Evolutionary conservation across 75 land plant genomes (phyloP).

Genomic region (Larix kaempferi): DNA sequence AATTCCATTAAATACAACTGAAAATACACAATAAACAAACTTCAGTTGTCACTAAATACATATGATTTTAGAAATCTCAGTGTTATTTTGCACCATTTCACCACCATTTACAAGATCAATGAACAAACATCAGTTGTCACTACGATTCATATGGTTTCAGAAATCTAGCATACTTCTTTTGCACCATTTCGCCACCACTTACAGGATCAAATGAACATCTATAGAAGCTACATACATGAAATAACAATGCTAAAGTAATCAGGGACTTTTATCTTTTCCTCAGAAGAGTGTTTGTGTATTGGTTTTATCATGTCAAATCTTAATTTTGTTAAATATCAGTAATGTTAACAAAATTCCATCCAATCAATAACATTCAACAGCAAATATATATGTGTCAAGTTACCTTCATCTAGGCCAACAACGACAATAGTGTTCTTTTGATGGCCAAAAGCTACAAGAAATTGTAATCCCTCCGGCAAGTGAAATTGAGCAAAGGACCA

Average conservation of each 20-base stretch:
- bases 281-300: neutral
- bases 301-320: neutral
- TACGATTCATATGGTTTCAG: slow-evolving; percentile 40
- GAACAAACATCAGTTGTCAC: too few species aligned
- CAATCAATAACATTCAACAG: neutral
- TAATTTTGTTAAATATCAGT: neutral
- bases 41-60: neutral
- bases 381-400: neutral
- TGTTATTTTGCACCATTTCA: too few species aligned
- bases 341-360: neutral
- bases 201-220: slow-evolving; percentile 76
- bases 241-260: neutral
- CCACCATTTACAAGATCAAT: too few species aligned
- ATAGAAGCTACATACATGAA: slow-evolving; percentile 49
- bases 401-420: slow-evolving; percentile 82
- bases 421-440: slow-evolving; percentile 60
- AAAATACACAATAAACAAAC: too few species aligned
- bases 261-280: neutral
- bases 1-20: too few species aligned
- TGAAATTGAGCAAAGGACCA: slow-evolving; percentile 94
- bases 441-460: slow-evolving; percentile 79
- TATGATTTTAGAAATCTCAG: too few species aligned
- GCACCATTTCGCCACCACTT: slow-evolving; percentile 73
- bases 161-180: slow-evolving; percentile 46
- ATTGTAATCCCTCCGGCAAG: slow-evolving; percentile 57